Percentiles rank a stretch among this genome's conserved stretches.
Conservation (phyloP, 306 rosid genomes). For the Potentilla sterilis region DNA sequence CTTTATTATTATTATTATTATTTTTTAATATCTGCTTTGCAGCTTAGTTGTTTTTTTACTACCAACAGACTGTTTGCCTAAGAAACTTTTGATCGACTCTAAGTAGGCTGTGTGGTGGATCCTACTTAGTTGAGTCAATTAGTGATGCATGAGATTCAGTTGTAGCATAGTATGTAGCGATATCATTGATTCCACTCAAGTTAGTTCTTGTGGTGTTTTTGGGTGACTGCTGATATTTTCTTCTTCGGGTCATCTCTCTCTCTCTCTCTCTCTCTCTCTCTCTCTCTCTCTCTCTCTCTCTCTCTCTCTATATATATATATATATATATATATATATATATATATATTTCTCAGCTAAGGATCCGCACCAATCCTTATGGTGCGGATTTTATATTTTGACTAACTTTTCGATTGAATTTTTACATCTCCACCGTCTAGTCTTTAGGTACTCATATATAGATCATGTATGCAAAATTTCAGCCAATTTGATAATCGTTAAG, state of each 20-base stretch:
- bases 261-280: too few relatives aligned
- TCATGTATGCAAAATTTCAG: too few relatives aligned
- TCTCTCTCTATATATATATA: too few relatives aligned
- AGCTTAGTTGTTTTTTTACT: neutral
- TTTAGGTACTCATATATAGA: too few relatives aligned
- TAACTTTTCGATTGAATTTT: too few relatives aligned
- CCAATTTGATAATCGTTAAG: too few relatives aligned
- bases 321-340: too few relatives aligned
- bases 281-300: too few relatives aligned
- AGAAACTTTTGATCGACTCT: neutral
- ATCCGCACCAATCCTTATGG: too few relatives aligned
- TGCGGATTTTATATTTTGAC: too few relatives aligned
- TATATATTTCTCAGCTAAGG: too few relatives aligned
- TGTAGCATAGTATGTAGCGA: neutral
- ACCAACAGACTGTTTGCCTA: neutral
- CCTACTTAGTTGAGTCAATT: neutral
- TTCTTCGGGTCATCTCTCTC: neutral
- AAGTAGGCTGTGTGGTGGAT: neutral
- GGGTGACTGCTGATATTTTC: neutral
- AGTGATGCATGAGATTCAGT: neutral
- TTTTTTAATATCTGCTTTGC: neutral
- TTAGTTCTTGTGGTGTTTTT: neutral
- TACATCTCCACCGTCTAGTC: too few relatives aligned
- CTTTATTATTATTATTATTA: neutral
- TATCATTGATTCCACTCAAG: neutral